Conservation (phyloP, 176 grass and related monocot species). For the Metroxylon sagu region DNA sequence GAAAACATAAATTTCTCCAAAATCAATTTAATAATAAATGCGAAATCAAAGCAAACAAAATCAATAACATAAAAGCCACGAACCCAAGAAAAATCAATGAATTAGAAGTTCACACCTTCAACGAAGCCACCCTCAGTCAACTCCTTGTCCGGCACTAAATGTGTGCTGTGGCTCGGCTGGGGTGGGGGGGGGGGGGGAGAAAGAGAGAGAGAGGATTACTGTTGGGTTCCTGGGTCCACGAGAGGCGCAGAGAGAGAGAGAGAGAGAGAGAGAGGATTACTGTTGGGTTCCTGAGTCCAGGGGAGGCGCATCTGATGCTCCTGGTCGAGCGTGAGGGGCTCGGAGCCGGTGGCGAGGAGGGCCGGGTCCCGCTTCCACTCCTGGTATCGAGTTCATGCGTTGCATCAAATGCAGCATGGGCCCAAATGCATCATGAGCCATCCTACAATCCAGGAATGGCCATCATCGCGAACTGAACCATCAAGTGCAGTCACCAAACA, state of each 20-base stretch:
- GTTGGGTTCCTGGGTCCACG: constrained; percentile 55
- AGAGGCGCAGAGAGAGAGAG: constrained; percentile 23
- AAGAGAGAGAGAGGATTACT: constrained; percentile 16
- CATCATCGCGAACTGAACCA: no score
- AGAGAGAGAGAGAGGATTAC: constrained; percentile 10
- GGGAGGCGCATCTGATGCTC: no score
- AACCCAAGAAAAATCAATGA: neutral
- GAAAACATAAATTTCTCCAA: no score
- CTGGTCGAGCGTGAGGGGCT: constrained; percentile 81
- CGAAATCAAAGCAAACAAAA: no score
- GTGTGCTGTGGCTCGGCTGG: constrained; percentile 38
- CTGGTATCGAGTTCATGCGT: constrained; percentile 34
- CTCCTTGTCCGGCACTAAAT: constrained; percentile 62
- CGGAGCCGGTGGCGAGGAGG: constrained; percentile 74
- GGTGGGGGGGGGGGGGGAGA: neutral
- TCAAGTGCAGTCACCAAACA: no score
- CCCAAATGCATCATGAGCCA: no score
- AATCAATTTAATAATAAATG: no score
- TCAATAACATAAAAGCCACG: neutral
- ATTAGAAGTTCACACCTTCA: constrained; percentile 43
- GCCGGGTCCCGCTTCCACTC: constrained; percentile 73
- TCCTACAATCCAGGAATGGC: no score
- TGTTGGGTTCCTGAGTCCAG: constrained; percentile 55
- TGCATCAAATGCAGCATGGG: no score
- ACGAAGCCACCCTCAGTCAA: constrained; percentile 48